A percentile compares a stretch with the other conserved stretches of the same genome.
These are phyloP conservation scores for Panaeolus papilionaceus DNA, from an alignment of 768 basidiomycete genomes.

Conservation along the genomic window DNA sequence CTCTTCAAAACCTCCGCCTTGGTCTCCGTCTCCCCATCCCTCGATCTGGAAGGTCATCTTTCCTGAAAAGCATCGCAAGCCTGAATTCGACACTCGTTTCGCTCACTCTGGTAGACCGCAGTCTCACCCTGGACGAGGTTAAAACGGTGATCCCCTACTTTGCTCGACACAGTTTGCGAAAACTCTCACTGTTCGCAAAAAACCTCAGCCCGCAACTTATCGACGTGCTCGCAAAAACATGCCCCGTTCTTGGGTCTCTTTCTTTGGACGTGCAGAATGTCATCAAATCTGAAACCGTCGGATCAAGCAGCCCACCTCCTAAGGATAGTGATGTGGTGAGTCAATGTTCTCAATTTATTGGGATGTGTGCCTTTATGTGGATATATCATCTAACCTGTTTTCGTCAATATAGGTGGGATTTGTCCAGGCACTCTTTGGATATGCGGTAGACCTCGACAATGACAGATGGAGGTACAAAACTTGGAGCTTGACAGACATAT, in stretches of 20 bases:
- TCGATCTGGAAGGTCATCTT: constrained; percentile 10
- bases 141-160: constrained; percentile 27
- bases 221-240: constrained; percentile 29
- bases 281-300: constrained; percentile 21
- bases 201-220: constrained; percentile 30
- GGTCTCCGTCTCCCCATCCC: constrained; percentile 6
- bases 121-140: constrained; percentile 28
- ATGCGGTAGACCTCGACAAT: constrained; percentile 28
- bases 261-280: constrained; percentile 27
- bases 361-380: not conserved
- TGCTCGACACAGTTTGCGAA: constrained; percentile 25
- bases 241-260: constrained; percentile 29
- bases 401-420: constrained; percentile 25
- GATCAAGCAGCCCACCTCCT: not conserved
- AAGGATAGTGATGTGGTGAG: constrained; percentile 15
- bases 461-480: constrained; percentile 29
- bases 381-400: not conserved
- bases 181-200: constrained; percentile 29
- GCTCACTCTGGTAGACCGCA: constrained; percentile 28
- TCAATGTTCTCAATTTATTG: not conserved
- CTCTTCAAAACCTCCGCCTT: not conserved
- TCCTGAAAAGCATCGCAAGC: constrained; percentile 11
- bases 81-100: constrained; percentile 27
- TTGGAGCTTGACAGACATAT: constrained; percentile 32
- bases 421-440: constrained; percentile 25